A percentile compares a stretch with the other conserved stretches of the same genome.
Conservation (phyloP, 306 rosid genomes). For the Vigna hirtella region DNA sequence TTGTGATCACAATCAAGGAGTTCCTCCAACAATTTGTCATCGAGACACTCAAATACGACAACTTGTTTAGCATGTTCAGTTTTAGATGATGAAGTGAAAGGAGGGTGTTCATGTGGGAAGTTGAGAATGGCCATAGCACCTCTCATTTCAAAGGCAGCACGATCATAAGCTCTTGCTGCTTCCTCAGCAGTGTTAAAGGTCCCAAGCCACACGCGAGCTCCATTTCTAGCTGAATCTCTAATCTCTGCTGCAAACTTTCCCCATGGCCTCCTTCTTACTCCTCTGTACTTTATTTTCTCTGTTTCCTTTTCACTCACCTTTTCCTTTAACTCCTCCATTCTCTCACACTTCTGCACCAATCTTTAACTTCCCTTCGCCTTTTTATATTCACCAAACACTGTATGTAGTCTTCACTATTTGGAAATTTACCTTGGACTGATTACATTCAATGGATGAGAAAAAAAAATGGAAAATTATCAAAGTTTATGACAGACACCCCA, state of each 20-base stretch:
- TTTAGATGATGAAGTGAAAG: slow-evolving; percentile 36
- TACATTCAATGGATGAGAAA: slow-evolving; percentile 40
- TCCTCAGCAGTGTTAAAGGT: slow-evolving; percentile 67
- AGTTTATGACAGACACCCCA: slow-evolving; percentile 19
- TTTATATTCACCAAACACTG: slow-evolving; percentile 34
- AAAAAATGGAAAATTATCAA: slow-evolving; percentile 4
- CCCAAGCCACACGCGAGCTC: slow-evolving; percentile 75
- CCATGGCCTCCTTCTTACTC: slow-evolving; percentile 56
- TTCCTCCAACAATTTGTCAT: slow-evolving; percentile 71
- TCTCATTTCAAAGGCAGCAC: slow-evolving; percentile 73
- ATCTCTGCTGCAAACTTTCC: slow-evolving; percentile 57
- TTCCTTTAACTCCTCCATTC: slow-evolving; percentile 40
- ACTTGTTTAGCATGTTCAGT: slow-evolving; percentile 48
- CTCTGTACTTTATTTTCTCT: slow-evolving; percentile 39
- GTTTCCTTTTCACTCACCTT: slow-evolving; percentile 9
- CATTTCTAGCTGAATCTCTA: slow-evolving; percentile 50
- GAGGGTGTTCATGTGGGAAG: slow-evolving; percentile 61
- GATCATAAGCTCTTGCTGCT: slow-evolving; percentile 79
- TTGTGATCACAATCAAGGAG: slow-evolving; percentile 59
- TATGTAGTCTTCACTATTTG: not conserved
- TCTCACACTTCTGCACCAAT: not conserved
- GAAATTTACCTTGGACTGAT: slow-evolving; percentile 34
- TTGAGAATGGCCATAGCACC: slow-evolving; percentile 73
- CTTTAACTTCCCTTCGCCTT: slow-evolving; percentile 20
- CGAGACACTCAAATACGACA: slow-evolving; percentile 66